Conservation (phyloP, 495 filamentous ascomycete species). For the Tetracladium marchalianum region DNA sequence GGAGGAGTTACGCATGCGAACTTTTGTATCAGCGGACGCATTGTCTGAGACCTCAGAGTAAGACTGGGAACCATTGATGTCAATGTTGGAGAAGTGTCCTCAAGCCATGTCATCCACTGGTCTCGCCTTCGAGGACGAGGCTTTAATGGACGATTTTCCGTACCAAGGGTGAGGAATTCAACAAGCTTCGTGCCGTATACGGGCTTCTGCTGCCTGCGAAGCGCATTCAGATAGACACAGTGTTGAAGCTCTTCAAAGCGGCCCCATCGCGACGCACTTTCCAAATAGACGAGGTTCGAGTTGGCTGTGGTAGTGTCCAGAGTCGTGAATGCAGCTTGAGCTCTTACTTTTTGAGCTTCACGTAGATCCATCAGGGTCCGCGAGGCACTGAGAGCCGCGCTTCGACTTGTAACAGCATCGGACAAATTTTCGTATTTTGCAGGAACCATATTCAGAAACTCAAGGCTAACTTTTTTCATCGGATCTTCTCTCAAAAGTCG, state of each 20-base stretch:
- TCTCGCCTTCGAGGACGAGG: conserved; percentile 41
- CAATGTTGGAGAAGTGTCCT: conserved; percentile 57
- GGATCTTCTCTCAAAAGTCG: conserved; percentile 56
- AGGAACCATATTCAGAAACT: conserved; percentile 74
- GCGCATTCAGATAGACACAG: conserved; percentile 68
- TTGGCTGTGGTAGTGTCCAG: conserved; percentile 52
- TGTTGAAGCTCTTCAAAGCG: conserved; percentile 73
- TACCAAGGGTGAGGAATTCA: conserved; percentile 56
- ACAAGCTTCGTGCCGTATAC: conserved; percentile 71
- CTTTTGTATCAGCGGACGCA: conserved; percentile 70
- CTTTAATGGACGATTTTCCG: conserved; percentile 41
- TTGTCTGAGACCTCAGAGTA: conserved; percentile 54
- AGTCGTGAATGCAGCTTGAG: conserved; percentile 47
- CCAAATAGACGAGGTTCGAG: conserved; percentile 61
- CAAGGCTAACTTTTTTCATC: conserved; percentile 56
- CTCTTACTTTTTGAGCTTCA: conserved; percentile 52
- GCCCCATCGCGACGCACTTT: conserved; percentile 58
- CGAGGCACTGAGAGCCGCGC: conserved; percentile 53
- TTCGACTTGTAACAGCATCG: conserved; percentile 47
- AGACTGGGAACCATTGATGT: conserved; percentile 63
- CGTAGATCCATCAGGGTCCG: conserved; percentile 50
- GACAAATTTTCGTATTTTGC: conserved; percentile 60
- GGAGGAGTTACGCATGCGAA: conserved; percentile 89
- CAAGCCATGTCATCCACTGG: conserved; percentile 61
- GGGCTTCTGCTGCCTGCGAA: conserved; percentile 70